phyloP scores from a whole-genome alignment of 2,329 filamentous ascomycete genomes.

The Apiospora sp. region DNA sequence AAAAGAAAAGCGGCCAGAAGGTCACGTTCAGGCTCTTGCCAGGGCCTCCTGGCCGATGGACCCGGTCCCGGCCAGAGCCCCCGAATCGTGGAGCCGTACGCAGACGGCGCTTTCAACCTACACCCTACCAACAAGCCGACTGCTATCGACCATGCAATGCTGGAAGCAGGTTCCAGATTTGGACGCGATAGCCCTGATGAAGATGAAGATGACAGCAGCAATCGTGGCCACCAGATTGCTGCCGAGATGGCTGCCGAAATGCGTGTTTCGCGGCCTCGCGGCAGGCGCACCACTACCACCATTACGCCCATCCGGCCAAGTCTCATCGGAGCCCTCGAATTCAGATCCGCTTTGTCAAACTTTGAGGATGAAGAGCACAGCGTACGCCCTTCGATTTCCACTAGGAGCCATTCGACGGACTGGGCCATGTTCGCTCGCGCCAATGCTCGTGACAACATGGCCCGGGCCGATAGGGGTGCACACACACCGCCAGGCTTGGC shows the following conservation, averaged over 20 bases:
- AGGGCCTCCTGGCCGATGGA: constrained; percentile 71
- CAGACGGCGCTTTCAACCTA: constrained; percentile 58
- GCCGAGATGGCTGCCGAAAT: constrained; percentile 93
- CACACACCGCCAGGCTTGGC: not conserved
- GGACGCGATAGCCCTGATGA: constrained; percentile 59
- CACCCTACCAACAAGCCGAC: constrained; percentile 30
- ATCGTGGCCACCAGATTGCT: constrained; percentile 64
- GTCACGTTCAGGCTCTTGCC: constrained; percentile 73
- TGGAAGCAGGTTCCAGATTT: constrained; percentile 57
- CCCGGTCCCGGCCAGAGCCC: constrained; percentile 54
- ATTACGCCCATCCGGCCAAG: constrained; percentile 90
- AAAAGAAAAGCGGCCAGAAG: constrained; percentile 66
- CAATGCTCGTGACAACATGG: not conserved
- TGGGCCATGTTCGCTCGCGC: constrained; percentile 34
- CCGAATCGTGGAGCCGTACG: constrained; percentile 71
- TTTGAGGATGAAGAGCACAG: constrained; percentile 84
- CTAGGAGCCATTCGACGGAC: constrained; percentile 75
- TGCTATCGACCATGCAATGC: constrained; percentile 49
- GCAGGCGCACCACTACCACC: constrained; percentile 73
- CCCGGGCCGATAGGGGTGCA: not conserved
- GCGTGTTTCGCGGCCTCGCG: constrained; percentile 77
- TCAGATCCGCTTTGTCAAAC: constrained; percentile 88
- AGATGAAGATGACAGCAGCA: constrained; percentile 64
- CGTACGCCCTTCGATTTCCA: constrained; percentile 72
- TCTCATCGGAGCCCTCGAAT: constrained; percentile 91